Percentiles rank a stretch among this genome's conserved stretches.
phyloP scores from a whole-genome alignment of 495 filamentous ascomycete species.

The Elaphomyces granulatus region DNA sequence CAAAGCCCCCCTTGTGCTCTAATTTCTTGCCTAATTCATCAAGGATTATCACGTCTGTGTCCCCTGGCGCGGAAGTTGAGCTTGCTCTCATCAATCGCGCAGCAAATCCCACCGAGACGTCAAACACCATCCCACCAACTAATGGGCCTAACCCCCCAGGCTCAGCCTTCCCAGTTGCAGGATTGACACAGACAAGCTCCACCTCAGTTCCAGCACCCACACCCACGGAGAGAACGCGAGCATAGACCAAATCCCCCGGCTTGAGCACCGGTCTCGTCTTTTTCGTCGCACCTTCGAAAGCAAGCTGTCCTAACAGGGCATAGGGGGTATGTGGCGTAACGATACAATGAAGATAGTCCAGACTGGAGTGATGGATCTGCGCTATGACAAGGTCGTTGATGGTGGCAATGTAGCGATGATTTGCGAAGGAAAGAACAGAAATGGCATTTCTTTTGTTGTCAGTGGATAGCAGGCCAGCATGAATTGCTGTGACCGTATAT shows the following conservation, averaged over 20 bases:
- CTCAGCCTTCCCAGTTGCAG: conserved; percentile 74
- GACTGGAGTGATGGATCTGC: conserved; percentile 56
- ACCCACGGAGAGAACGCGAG: conserved; percentile 49
- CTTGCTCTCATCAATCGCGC: conserved; percentile 46
- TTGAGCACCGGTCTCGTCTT: conserved; percentile 74
- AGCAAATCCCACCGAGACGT: conserved; percentile 66
- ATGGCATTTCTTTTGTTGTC: conserved; percentile 57
- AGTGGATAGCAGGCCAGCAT: conserved; percentile 62
- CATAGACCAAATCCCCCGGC: conserved; percentile 69
- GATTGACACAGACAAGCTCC: conserved; percentile 78
- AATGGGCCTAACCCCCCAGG: conserved; percentile 77
- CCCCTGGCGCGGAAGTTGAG: conserved; percentile 41
- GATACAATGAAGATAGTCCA: conserved; percentile 62
- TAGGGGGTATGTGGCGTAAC: conserved; percentile 55
- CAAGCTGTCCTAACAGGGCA: conserved; percentile 67
- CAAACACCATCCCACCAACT: conserved; percentile 75
- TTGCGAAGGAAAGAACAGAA: conserved; percentile 23
- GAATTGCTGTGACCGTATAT: conserved; percentile 41
- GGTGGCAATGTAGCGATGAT: conserved; percentile 61
- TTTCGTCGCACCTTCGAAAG: conserved; percentile 82
- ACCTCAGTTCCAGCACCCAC: conserved; percentile 72
- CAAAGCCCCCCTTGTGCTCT: conserved; percentile 53
- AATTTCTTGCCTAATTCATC: conserved; percentile 70
- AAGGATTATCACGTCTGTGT: conserved; percentile 51
- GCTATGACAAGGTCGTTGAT: conserved; percentile 73